Evolutionary conservation across 1,284 basidiomycete species (phyloP), one percentile per base, ranked within the genome.

Genomic region (Neolentinus lepideus): DNA sequence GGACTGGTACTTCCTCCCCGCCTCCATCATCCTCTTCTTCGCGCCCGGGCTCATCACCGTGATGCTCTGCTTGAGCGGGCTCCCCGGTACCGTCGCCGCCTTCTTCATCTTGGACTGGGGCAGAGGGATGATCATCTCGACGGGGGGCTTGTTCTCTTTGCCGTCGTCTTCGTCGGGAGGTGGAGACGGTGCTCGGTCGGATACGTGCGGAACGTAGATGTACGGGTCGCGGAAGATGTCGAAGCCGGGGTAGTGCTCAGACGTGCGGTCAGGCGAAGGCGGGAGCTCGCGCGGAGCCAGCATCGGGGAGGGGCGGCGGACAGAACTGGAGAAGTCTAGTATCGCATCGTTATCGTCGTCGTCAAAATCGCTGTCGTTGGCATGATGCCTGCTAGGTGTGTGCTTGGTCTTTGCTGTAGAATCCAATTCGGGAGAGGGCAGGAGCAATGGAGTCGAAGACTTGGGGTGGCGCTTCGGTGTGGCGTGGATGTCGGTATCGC

Each of bases 211-310:
- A 73, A 58, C 36, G 67, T 53, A 54, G 29, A 72, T 66, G 62
- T 78, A 72, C 11, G 72, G 63, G 64, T 89, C 86, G 60, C 71
- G 76, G 64, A 79, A 76, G 47, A 90, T 75, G 54, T 74, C 69
- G 62, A 90, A 90, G 16, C 88, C 87, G 9, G 88, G 88, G 65
- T 87, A 88, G 63, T 90, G 88, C 33, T 76, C 71, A 10, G 85
- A 88, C 51, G 78, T 74, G 6, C 77, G 77, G 63, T 85, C 77
- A 45, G 71, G 67, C 22, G 71, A 71, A 16, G 72, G 71, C 16
- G 75, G 77, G 29, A 75, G 67, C 55, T 73, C 74, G 56, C 76
- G 79, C 22, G 75, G 71, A 54, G 76, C 29, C n/a, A n/a, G n/a
- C n/a, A n/a, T 63, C 53, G 68, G 56, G 22, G 64, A 65, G 50